Evolutionary conservation across 306 rosid species (phyloP).

Genomic region (Pyrus communis): DNA sequence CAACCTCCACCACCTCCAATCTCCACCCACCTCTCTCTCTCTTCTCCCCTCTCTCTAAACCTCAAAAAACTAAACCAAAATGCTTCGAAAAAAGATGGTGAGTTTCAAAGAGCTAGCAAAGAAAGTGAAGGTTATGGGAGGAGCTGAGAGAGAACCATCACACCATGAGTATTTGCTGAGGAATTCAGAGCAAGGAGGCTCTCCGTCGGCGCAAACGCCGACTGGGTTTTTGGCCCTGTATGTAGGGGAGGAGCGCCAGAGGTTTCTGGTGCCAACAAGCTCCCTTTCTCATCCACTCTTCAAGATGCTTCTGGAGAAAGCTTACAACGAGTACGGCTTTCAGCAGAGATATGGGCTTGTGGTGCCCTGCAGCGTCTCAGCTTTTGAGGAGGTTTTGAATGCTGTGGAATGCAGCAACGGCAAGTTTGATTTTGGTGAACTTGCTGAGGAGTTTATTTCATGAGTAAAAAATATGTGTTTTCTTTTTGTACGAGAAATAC

Average conservation of each 20-base stretch:
- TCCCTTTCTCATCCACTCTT: slow-evolving; percentile 80
- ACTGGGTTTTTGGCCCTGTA: slow-evolving; percentile 70
- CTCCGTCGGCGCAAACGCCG: slow-evolving; percentile 37
- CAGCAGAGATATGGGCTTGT: slow-evolving; percentile 64
- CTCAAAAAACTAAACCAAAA: background rate
- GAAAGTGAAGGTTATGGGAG: slow-evolving; percentile 40
- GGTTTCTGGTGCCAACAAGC: slow-evolving; percentile 67
- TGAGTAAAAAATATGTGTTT: background rate
- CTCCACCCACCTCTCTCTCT: slow-evolving; percentile 3
- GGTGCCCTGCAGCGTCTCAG: slow-evolving; percentile 66
- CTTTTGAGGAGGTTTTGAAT: slow-evolving; percentile 65
- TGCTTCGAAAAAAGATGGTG: slow-evolving; percentile 59
- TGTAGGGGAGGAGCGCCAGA: slow-evolving; percentile 61
- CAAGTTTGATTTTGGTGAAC: slow-evolving; percentile 61
- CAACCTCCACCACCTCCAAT: background rate
- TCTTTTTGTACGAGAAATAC: background rate
- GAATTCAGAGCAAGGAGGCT: slow-evolving; percentile 22
- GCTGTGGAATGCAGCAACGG: slow-evolving; percentile 68
- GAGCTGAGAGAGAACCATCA: slow-evolving; percentile 18
- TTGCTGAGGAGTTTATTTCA: slow-evolving; percentile 55
- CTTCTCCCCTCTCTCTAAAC: background rate
- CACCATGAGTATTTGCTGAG: slow-evolving; percentile 37
- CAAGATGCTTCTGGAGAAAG: slow-evolving; percentile 76
- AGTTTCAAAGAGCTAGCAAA: slow-evolving; percentile 58
- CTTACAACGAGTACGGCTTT: slow-evolving; percentile 74